Base-by-base conservation (phyloP, 2,329 filamentous ascomycete genomes). In the Macrophomina phaseolina region DNA sequence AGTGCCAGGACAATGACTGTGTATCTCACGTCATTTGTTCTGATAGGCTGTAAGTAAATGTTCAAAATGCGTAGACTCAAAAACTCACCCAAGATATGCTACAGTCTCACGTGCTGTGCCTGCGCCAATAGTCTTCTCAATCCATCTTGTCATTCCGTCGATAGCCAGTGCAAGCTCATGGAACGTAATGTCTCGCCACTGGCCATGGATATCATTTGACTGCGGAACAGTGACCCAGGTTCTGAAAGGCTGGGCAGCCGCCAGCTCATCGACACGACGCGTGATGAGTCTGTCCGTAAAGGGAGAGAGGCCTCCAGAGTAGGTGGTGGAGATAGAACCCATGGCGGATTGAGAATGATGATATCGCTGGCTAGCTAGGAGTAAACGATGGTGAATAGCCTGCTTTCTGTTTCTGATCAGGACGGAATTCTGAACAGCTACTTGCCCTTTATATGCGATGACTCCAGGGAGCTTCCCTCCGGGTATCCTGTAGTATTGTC, bases 101-200 rank as follows among this genome's bases (percentile, higher is more conserved):
- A 67, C 61, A 2, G 66, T 64, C 23, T 67, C 66, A 34, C 60
- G 18, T 3, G 53, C 58, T 30, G 40, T 58, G 18, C 60, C 58
- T 16, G 30, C 51, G 1, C 66, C 66, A 60, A 67, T 64, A 4
- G 32, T 64, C 11, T 23, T 51, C 30, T 64, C 66, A 23, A 67
- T 67, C 66, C 66, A 67, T 23, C 61, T 52, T 34, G 66, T 52
- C 53, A 62, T 48, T 14, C 61, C 61, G 45, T 64, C 49, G 28
- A 60, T 12, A 14, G 60, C 58, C n/a, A 51, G 58, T 0, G 48
- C 7, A 5, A 67, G 60, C 40, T 67, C 66, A 12, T 40, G 28
- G 45, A 67, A 67, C 1, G 49, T 42, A 18, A 67, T 58, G 18
- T 67, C 66, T 36, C 53, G 30, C 66, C 66, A 67, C 38, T 58